Conservation (phyloP, 768 basidiomycete species). For the Boletus rex-veris region DNA sequence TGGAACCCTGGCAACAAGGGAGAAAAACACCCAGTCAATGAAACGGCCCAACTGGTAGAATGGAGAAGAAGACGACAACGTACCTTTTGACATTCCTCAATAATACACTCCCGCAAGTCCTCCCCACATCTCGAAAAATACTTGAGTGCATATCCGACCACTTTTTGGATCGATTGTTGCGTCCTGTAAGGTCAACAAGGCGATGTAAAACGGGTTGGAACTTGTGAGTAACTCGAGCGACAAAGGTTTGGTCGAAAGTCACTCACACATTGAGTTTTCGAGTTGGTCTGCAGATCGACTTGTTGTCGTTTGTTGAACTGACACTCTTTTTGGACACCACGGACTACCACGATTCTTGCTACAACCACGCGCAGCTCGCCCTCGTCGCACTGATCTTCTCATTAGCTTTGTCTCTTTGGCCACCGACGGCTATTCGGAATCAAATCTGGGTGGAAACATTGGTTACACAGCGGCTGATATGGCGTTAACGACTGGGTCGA, state of each 20-base stretch:
- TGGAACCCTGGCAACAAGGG: slow-evolving; percentile 53
- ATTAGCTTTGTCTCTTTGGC: too few relatives aligned
- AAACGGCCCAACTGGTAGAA: not conserved
- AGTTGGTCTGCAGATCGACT: not conserved
- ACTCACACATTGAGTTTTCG: slow-evolving; percentile 60
- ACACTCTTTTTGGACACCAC: too few relatives aligned
- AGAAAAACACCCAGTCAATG: not conserved
- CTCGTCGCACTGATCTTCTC: too few relatives aligned
- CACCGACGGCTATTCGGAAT: too few relatives aligned
- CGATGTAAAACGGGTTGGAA: too few relatives aligned
- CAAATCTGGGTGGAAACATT: too few relatives aligned
- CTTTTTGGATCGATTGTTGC: slow-evolving; percentile 85
- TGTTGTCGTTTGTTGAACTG: too few relatives aligned
- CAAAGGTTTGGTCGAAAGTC: not conserved
- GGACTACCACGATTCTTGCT: too few relatives aligned
- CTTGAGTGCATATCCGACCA: slow-evolving; percentile 81
- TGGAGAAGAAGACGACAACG: not conserved
- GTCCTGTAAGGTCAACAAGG: slow-evolving; percentile 43
- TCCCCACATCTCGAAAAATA: slow-evolving; percentile 83
- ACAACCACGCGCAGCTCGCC: too few relatives aligned
- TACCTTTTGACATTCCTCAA: slow-evolving; percentile 90
- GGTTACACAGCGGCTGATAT: too few relatives aligned
- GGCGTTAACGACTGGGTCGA: too few relatives aligned
- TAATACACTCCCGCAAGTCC: slow-evolving; percentile 90
- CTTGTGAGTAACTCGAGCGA: not conserved